Percentiles rank a stretch among this genome's conserved stretches.
Evolutionary conservation across 106 monocot species (phyloP).

Genomic region (Apostasia ramifera): DNA sequence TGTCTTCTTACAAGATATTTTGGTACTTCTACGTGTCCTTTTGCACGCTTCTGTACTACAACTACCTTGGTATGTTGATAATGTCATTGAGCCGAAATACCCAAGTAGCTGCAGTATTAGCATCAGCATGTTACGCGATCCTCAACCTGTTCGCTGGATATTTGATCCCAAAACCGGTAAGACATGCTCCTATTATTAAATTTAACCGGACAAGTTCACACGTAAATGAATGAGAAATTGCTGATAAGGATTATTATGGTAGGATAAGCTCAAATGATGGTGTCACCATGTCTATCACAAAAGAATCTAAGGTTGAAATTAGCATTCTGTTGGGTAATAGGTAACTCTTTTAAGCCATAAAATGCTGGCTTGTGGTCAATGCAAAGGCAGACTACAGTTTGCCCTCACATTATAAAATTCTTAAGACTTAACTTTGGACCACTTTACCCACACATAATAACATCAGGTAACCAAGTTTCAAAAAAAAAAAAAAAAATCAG

Average conservation of each 20-base stretch:
- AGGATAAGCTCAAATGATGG: not conserved
- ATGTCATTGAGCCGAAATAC: slow-evolving; percentile 14
- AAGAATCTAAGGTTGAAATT: not conserved
- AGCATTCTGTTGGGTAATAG: no score
- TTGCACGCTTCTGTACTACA: slow-evolving; percentile 13
- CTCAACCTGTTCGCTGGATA: slow-evolving; percentile 17
- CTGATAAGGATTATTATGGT: not conserved
- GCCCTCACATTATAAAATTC: no score
- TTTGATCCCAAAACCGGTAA: slow-evolving; percentile 15
- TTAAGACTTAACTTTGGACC: no score
- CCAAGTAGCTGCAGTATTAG: slow-evolving; percentile 3
- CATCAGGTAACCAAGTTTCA: no score
- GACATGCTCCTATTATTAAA: not conserved
- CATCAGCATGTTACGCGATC: slow-evolving; percentile 8
- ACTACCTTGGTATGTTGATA: slow-evolving; percentile 23
- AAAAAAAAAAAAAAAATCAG: no score
- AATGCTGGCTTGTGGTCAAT: no score
- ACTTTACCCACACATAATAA: no score
- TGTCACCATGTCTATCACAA: not conserved
- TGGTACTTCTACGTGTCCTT: slow-evolving; percentile 16
- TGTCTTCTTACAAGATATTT: slow-evolving; percentile 13
- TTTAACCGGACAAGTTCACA: not conserved
- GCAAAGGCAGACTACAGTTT: no score
- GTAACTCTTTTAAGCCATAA: no score
- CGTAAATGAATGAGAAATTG: not conserved